Base-by-base conservation (phyloP, 257 asterid species). In the Eustoma russellianum region DNA sequence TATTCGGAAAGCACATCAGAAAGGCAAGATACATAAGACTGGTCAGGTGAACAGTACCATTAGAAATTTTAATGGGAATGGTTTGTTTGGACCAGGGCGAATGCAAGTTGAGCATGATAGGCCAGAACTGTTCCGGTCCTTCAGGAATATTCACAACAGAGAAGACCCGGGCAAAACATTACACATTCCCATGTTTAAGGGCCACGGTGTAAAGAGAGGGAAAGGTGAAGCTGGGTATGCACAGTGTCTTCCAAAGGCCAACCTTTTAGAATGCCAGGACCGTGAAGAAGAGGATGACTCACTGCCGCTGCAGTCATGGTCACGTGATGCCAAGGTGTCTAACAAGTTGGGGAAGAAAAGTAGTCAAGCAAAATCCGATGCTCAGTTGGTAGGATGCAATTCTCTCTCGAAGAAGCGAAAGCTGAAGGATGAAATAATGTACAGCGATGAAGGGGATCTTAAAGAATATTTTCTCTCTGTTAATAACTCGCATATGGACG, bases 361-460 rank as follows among this genome's bases (percentile, higher is more conserved):
- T n/a, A 78, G 66, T 55, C 66, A 73, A 50, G 96, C 75, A 65
- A 80, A 74, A 72, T 62, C 88, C 45, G 80, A 70, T 73, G 67
- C 62, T 45, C 75, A 77, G 51, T 70, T 92, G 68, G 60, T 77
- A 28, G 95, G n/a, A n/a, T n/a, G n/a, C n/a, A n/a, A n/a, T n/a
- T n/a, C n/a, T n/a, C n/a, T n/a, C n/a, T n/a, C n/a, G 90, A 92
- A 81, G 77, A 92, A 79, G 78, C 83, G 91, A 61, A 92, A 83
- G 78, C 56, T 74, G 64, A 85, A 78, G 77, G 82, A 75, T 69
- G 94, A 70, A 45, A 17, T n/a, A n/a, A n/a, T 65, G 41, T 68
- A 65, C 69, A 50, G 74, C 73, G 85, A 73, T 75, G 68, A 68
- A 19, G 71, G 60, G 63, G 81, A 72, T 52, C 70, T 66, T 52